These are phyloP conservation scores for Fomitopsis pinicola DNA, from an alignment of 1,284 basidiomycete genomes.

Conservation along the genomic window DNA sequence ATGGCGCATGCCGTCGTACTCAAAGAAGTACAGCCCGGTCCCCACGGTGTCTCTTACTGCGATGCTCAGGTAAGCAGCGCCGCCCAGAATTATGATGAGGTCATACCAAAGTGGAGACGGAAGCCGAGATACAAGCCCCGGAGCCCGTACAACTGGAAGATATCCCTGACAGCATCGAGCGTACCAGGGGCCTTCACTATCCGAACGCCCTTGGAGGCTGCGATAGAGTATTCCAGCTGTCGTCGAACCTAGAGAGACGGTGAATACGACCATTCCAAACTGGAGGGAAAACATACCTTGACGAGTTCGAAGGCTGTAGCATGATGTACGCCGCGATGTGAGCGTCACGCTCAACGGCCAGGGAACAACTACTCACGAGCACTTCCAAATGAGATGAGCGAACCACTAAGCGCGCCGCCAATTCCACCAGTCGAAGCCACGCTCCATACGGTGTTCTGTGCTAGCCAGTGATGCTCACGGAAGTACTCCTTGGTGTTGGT, in stretches of 20 bases:
- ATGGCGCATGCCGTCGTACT: conserved; percentile 83
- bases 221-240: conserved; percentile 93
- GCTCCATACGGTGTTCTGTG: conserved; percentile 57
- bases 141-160: conserved; percentile 62
- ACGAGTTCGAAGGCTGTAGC: conserved; percentile 86
- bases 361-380: conserved; percentile 61
- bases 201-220: conserved; percentile 67
- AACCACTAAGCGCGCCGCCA: conserved; percentile 77
- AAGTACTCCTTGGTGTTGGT: conserved; percentile 83
- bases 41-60: conserved; percentile 77
- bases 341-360: background rate
- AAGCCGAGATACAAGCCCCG: conserved; percentile 82
- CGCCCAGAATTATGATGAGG: background rate
- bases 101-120: conserved; percentile 71
- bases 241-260: conserved; percentile 61
- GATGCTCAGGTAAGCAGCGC: conserved; percentile 1
- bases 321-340: background rate
- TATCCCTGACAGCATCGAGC: conserved; percentile 68
- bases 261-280: background rate
- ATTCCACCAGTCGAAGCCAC: conserved; percentile 74
- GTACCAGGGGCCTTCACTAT: conserved; percentile 71
- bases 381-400: conserved; percentile 79
- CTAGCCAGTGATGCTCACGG: conserved; percentile 55
- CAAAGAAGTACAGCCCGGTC: conserved; percentile 83
- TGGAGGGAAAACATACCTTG: conserved; percentile 57